These are phyloP conservation scores for Podila epicladia DNA, from an alignment of 192 early-diverging fungal species.

Conservation along the genomic window DNA sequence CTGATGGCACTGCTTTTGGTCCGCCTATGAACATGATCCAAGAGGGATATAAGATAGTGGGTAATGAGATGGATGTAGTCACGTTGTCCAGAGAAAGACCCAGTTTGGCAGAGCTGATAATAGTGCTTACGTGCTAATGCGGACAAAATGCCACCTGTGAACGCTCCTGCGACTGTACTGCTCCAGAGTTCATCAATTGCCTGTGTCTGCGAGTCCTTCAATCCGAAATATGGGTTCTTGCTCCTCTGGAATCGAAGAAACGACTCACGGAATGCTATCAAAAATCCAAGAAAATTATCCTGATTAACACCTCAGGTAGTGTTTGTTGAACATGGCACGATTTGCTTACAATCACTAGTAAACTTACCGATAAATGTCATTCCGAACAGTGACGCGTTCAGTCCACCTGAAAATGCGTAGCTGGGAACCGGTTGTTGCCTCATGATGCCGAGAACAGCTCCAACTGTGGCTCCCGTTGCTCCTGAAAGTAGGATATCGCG, in stretches of 20 bases:
- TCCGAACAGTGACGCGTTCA: constrained; percentile 60
- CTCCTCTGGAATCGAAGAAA: constrained; percentile 65
- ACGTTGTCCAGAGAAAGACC: no score
- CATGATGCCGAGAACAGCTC: constrained; percentile 54
- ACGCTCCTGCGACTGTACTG: constrained; percentile 65
- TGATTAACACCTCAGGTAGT: no score
- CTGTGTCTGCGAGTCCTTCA: constrained; percentile 67
- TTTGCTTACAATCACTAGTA: no score
- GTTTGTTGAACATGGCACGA: no score
- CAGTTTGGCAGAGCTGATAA: no score
- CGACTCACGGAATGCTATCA: constrained; percentile 63
- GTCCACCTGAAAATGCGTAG: constrained; percentile 55
- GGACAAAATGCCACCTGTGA: constrained; percentile 67
- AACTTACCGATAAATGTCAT: constrained; percentile 62
- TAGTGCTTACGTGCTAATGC: constrained; percentile 52
- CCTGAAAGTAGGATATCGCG: constrained; percentile 15
- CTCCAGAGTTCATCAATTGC: constrained; percentile 71
- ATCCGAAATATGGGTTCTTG: constrained; percentile 59
- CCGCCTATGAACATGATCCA: constrained; percentile 48
- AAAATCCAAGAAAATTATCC: background rate
- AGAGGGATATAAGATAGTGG: background rate
- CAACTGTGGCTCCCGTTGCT: constrained; percentile 52
- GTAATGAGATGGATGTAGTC: no score
- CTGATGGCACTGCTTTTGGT: constrained; percentile 59
- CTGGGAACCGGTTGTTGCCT: constrained; percentile 53